Evolutionary conservation across 1,284 basidiomycete genomes (phyloP).

Genomic region (Rhodofomes roseus): DNA sequence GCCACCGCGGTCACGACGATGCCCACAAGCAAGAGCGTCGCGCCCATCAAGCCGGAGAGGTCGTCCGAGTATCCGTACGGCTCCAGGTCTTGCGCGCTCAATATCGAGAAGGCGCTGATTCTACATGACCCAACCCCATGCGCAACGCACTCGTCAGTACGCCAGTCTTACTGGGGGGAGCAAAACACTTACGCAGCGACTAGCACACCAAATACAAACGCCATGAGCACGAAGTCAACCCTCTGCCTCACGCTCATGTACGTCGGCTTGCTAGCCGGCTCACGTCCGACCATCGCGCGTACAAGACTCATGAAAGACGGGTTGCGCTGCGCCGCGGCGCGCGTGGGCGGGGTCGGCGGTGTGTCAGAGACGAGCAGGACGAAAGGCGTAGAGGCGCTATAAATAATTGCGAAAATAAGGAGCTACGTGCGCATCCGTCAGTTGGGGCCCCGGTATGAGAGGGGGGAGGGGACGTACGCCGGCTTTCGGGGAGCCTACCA

Average conservation of each 20-base stretch:
- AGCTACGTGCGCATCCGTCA: slow-evolving; percentile 39
- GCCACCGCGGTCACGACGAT: slow-evolving; percentile 61
- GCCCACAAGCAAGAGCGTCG: slow-evolving; percentile 62
- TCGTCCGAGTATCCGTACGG: slow-evolving; percentile 70
- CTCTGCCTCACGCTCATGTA: slow-evolving; percentile 63
- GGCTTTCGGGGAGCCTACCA: slow-evolving; percentile 46
- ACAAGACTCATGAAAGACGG: slow-evolving; percentile 51
- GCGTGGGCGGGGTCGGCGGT: slow-evolving; percentile 74
- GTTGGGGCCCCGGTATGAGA: not conserved
- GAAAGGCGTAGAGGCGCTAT: slow-evolving; percentile 51
- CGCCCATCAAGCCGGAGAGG: slow-evolving; percentile 65
- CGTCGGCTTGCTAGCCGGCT: slow-evolving; percentile 35
- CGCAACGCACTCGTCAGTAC: not conserved
- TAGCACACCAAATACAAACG: slow-evolving; percentile 57
- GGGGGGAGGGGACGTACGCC: slow-evolving; percentile 34
- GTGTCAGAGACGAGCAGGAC: slow-evolving; percentile 51
- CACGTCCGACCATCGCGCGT: slow-evolving; percentile 50
- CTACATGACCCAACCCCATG: slow-evolving; percentile 18
- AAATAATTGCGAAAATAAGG: slow-evolving; percentile 63
- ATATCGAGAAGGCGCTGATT: slow-evolving; percentile 49
- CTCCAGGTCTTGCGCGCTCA: slow-evolving; percentile 63
- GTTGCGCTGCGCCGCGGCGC: slow-evolving; percentile 56
- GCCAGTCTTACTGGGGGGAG: not conserved
- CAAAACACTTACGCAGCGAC: slow-evolving; percentile 51
- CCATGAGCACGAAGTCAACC: slow-evolving; percentile 61